Percentiles rank a stretch among this genome's conserved stretches.
phyloP scores from a whole-genome alignment of 768 basidiomycete genomes.

The Termitomyces sp. region DNA sequence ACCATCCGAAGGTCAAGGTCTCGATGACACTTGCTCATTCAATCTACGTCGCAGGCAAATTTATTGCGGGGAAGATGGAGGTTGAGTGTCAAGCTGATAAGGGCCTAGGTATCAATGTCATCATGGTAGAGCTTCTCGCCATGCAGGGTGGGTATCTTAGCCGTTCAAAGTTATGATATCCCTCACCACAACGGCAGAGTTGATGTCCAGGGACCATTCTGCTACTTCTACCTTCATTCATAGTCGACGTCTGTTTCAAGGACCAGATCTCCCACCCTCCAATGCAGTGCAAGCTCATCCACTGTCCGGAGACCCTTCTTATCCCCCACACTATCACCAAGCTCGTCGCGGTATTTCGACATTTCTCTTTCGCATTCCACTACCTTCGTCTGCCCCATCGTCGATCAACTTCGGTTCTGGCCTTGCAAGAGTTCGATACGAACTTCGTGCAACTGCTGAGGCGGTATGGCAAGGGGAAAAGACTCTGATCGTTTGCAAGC shows the following conservation, averaged over 20 bases:
- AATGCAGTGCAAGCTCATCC: conserved; percentile 75
- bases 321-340: conserved; percentile 65
- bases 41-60: conserved; percentile 61
- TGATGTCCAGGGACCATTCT: conserved; percentile 75
- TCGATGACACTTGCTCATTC: conserved; percentile 56
- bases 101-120: conserved; percentile 68
- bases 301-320: conserved; percentile 49
- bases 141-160: conserved; percentile 53
- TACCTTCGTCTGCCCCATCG: conserved; percentile 65
- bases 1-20: conserved; percentile 78
- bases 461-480: conserved; percentile 77
- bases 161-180: not conserved
- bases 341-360: conserved; percentile 76
- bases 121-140: conserved; percentile 77
- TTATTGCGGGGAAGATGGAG: conserved; percentile 73
- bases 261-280: conserved; percentile 77
- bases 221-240: conserved; percentile 78
- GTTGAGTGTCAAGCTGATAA: conserved; percentile 76
- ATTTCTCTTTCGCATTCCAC: conserved; percentile 76
- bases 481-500: conserved; percentile 60
- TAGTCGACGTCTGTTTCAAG: conserved; percentile 71
- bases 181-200: conserved; percentile 41
- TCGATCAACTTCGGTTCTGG: conserved; percentile 70
- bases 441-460: conserved; percentile 67
- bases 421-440: conserved; percentile 68